Conservation (phyloP, 441 rosid species). For the Gossypium trilobum region DNA sequence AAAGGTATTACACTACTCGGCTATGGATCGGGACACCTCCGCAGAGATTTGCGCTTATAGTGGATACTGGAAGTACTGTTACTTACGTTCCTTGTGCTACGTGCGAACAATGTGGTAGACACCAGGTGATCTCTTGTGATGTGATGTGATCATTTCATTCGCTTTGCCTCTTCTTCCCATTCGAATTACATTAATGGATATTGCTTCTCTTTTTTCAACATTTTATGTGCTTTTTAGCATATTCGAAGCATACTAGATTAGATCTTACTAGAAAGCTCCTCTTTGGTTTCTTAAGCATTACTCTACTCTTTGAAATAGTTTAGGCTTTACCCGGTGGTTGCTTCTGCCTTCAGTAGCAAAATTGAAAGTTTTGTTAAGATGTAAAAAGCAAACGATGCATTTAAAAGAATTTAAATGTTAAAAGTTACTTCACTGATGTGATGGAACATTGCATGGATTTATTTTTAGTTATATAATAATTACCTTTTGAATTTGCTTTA, state of each 20-base stretch:
- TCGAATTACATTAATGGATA: not conserved
- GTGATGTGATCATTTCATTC: slow-evolving; percentile 12
- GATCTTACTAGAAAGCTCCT: not conserved
- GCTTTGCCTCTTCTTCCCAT: not conserved
- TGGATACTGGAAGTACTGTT: slow-evolving; percentile 86
- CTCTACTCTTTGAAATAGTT: not conserved
- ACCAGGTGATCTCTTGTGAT: slow-evolving; percentile 35
- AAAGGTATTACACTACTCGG: slow-evolving; percentile 75
- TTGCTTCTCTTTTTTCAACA: not conserved
- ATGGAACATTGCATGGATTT: not conserved
- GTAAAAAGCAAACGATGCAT: no score
- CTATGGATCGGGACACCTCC: slow-evolving; percentile 93
- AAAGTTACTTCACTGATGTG: not conserved
- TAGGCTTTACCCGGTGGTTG: not conserved
- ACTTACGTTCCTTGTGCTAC: slow-evolving; percentile 84
- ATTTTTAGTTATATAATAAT: not conserved
- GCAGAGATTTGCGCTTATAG: slow-evolving; percentile 80
- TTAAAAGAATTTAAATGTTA: no score
- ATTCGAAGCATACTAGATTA: not conserved
- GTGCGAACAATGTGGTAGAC: slow-evolving; percentile 75
- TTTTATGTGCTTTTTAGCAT: not conserved
- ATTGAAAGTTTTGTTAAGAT: no score
- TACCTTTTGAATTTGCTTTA: not conserved
- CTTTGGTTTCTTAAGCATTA: not conserved
- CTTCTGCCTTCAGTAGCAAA: slow-evolving; percentile 23